Evolutionary conservation across 768 basidiomycete species (phyloP), one percentile per base, ranked within the genome.

Genomic region (Lentinula sp.): DNA sequence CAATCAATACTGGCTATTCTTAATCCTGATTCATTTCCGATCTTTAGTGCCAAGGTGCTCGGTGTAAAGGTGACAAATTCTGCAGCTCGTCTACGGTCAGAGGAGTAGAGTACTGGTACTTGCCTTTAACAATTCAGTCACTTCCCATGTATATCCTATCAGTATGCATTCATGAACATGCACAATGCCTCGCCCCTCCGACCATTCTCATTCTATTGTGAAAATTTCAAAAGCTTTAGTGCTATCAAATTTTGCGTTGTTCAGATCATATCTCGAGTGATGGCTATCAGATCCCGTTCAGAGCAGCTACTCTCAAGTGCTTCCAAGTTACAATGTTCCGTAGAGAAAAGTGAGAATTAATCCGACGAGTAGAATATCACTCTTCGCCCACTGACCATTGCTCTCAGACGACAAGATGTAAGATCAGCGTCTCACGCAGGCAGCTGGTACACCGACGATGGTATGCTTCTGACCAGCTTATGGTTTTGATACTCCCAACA

Each of bases 61-160:
- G 88, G 89, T 62, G 81, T 98, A 76, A 98, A 95, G 80, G 90
- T 98, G 71, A 95, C 92, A 59, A 98, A 98, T 82, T 73, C 93
- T 58, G 85, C 87, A 63, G 96, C 90, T 68, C 91, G 92, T 73
- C 84, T 98, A 77, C 88, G 95, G 80, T 89, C 93, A 73, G 95
- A 98, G 81, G 95, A 98, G 79, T 87, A 81, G 78, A 75, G 71
- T 76, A 70, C 74, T 68, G 69, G 66, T 69, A 68, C 64, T 67
- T 68, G 72, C 72, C 76, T 71, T 69, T 71, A 56, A 66, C 71
- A 69, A 73, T 69, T 75, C 69, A 64, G 67, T 67, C 67, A 63
- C 70, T 70, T 66, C 68, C 70, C 76, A 82, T 84, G 81, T 84
- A 84, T 74, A 77, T 76, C 71, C 70, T 69, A 71, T 35, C 62